phyloP scores from a whole-genome alignment of 2,329 filamentous ascomycete species.

The Colletotrichum lindemuthianum region DNA sequence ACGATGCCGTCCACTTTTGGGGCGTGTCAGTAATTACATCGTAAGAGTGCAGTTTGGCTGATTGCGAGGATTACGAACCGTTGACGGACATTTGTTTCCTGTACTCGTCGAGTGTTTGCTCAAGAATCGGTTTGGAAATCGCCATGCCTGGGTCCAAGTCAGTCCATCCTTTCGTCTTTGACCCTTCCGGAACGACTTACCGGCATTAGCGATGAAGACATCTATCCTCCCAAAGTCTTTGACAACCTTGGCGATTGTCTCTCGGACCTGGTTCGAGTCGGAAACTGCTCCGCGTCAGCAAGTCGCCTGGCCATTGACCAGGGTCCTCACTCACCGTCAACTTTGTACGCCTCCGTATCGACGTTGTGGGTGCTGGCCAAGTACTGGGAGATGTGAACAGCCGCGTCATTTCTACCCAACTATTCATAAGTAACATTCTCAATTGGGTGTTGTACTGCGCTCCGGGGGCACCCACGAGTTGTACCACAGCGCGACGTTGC shows the following conservation, averaged over 20 bases:
- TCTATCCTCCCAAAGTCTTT: conserved; percentile 54
- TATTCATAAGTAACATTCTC: neutral
- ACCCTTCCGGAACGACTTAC: conserved; percentile 30
- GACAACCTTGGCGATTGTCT: conserved; percentile 46
- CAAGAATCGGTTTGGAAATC: conserved; percentile 64
- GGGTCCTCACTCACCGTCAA: conserved; percentile 46
- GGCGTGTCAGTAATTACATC: neutral
- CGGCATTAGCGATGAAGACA: conserved; percentile 55
- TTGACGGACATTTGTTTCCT: conserved; percentile 63
- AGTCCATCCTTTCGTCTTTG: neutral
- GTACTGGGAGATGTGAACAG: conserved; percentile 47
- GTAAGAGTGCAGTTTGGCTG: no score
- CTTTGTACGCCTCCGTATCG: conserved; percentile 53
- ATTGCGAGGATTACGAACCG: conserved; percentile 45
- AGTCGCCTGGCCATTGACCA: neutral
- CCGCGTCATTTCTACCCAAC: conserved; percentile 37
- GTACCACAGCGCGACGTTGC: conserved; percentile 53
- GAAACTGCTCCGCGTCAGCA: conserved; percentile 47
- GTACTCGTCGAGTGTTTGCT: conserved; percentile 63
- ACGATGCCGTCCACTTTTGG: conserved; percentile 55
- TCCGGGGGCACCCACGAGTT: conserved; percentile 37
- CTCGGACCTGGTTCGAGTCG: conserved; percentile 47
- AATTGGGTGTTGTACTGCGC: no score
- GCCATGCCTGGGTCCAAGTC: conserved; percentile 49
- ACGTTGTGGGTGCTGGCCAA: conserved; percentile 47